These are phyloP conservation scores for Nowakowskiella sp. DNA, from an alignment of 192 early-diverging fungal genomes.

Conservation along the genomic window DNA sequence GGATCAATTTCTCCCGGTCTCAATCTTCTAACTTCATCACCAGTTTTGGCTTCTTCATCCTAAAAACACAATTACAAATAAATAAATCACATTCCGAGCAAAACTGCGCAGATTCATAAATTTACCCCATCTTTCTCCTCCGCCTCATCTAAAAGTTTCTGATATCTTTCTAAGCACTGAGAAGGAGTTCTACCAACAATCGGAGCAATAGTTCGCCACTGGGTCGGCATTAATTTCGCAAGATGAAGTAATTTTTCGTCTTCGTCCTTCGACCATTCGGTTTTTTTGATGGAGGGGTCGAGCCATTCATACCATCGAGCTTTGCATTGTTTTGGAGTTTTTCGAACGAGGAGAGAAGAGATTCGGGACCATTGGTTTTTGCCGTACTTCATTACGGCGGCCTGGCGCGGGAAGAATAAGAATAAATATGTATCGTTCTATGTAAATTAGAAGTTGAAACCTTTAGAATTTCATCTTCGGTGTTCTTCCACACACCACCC, in stretches of 20 bases:
- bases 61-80: conserved; percentile 7
- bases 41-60: conserved; percentile 64
- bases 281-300: conserved; percentile 98
- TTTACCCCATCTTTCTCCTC: conserved; percentile 70
- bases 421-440: background rate
- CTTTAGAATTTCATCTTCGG: conserved; percentile 95
- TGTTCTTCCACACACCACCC: conserved; percentile 99
- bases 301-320: conserved; percentile 99
- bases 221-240: conserved; percentile 98
- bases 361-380: conserved; percentile 99
- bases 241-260: conserved; percentile 95
- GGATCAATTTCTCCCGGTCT: conserved; percentile 96
- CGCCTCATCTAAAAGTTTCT: conserved; percentile 90
- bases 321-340: conserved; percentile 98
- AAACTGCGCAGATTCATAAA: conserved; percentile 5
- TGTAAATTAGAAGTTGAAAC: conserved; percentile 3
- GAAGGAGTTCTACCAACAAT: conserved; percentile 94
- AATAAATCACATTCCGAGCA: background rate
- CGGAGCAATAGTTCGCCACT: conserved; percentile 98
- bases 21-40: conserved; percentile 76
- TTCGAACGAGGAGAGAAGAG: conserved; percentile 87
- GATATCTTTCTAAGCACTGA: conserved; percentile 95
- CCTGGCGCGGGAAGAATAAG: conserved; percentile 35
- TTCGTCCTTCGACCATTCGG: conserved; percentile 97
- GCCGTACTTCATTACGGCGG: conserved; percentile 96